phyloP scores from a whole-genome alignment of 2,329 filamentous ascomycete species.

The Ascochyta viciae-villosae region DNA sequence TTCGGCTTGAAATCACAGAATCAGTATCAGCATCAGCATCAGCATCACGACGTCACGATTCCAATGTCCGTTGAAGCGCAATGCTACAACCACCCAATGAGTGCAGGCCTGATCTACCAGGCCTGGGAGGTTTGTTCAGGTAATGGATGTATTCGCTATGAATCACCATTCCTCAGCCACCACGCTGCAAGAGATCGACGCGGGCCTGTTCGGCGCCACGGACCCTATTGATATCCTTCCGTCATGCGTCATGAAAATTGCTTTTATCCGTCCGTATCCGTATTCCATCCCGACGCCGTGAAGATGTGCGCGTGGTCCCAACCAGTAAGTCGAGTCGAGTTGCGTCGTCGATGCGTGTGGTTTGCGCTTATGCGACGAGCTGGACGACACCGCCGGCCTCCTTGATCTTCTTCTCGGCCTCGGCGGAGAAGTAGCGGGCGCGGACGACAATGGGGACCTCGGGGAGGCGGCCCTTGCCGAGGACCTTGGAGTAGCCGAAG shows the following conservation, averaged over 20 bases:
- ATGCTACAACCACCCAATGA: constrained; percentile 3
- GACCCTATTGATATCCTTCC: constrained; percentile 33
- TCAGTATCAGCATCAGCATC: background rate
- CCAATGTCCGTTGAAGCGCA: background rate
- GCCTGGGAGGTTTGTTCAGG: constrained; percentile 56
- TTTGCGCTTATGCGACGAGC: constrained; percentile 78
- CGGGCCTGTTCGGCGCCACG: constrained; percentile 31
- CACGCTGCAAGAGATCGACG: constrained; percentile 55
- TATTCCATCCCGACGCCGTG: constrained; percentile 35
- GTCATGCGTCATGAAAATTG: constrained; percentile 22
- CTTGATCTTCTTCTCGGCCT: constrained; percentile 99
- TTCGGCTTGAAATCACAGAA: background rate
- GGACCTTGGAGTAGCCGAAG: constrained; percentile 97
- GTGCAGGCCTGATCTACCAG: constrained; percentile 1
- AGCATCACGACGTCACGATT: constrained; percentile 6
- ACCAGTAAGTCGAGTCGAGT: constrained; percentile 1
- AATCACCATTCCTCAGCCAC: constrained; percentile 60
- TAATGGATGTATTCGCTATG: constrained; percentile 55
- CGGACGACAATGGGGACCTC: constrained; percentile 92
- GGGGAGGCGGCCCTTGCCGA: constrained; percentile 97
- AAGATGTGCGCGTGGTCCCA: constrained; percentile 19
- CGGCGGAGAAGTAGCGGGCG: constrained; percentile 92
- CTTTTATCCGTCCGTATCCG: constrained; percentile 26
- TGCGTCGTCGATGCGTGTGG: background rate
- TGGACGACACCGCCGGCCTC: constrained; percentile 95